These are phyloP conservation scores for Pestalotiopsis sp. DNA, from an alignment of 2,329 filamentous ascomycete species.

Conservation along the genomic window DNA sequence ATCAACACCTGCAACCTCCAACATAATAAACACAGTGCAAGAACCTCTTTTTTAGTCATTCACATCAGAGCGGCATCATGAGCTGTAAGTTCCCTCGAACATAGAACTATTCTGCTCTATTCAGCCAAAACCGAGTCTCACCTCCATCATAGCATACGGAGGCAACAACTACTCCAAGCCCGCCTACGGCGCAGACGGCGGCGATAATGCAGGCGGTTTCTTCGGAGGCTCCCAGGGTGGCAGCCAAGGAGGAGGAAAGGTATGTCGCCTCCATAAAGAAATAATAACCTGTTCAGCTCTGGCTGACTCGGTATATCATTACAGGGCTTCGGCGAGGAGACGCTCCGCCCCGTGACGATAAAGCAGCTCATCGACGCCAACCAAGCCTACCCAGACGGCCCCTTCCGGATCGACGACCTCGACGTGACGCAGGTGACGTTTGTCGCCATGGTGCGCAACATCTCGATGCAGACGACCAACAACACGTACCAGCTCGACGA, in stretches of 20 bases:
- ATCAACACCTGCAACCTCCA: background rate
- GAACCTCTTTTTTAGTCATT: background rate
- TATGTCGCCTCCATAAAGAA: conserved; percentile 7
- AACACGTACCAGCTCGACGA: conserved; percentile 93
- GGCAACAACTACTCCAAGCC: conserved; percentile 7
- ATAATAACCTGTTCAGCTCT: background rate
- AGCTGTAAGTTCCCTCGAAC: background rate
- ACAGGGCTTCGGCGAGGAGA: conserved; percentile 74
- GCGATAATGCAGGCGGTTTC: conserved; percentile 62
- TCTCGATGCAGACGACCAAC: conserved; percentile 86
- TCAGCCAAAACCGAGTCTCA: background rate
- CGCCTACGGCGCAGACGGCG: conserved; percentile 36
- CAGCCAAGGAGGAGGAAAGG: conserved; percentile 46
- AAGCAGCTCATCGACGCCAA: conserved; percentile 89
- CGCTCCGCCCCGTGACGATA: conserved; percentile 89
- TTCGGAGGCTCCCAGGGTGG: conserved; percentile 61
- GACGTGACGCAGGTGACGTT: conserved; percentile 79
- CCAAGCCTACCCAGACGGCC: conserved; percentile 70
- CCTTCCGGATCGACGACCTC: conserved; percentile 81
- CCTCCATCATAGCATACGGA: background rate
- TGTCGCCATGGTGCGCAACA: conserved; percentile 86
- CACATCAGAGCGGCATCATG: background rate
- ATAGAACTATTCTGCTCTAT: background rate
- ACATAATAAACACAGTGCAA: background rate
- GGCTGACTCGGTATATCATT: background rate